A percentile compares a stretch with the other conserved stretches of the same genome.
phyloP scores from a whole-genome alignment of 192 early-diverging fungal genomes.

The Backusella sp. region DNA sequence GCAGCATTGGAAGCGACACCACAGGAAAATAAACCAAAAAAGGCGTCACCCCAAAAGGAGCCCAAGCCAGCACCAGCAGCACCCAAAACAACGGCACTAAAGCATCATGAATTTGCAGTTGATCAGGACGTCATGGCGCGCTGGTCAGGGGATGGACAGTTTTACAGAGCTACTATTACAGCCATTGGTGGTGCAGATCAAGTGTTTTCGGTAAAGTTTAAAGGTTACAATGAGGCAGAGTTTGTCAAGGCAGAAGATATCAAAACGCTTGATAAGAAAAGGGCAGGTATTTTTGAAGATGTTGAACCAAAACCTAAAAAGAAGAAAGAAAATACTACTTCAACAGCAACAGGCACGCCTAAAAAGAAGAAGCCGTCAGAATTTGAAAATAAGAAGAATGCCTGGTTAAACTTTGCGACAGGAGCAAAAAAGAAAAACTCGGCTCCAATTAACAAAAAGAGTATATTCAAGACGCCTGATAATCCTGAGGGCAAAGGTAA shows the following conservation, averaged over 20 bases:
- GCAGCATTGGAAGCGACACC: conserved; percentile 32
- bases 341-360: conserved; percentile 7
- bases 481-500: conserved; percentile 72
- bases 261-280: conserved; percentile 42
- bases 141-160: conserved; percentile 64
- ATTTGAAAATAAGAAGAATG: conserved; percentile 67
- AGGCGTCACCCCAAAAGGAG: neutral
- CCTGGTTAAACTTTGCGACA: conserved; percentile 73
- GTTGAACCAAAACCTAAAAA: conserved; percentile 9
- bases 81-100: conserved; percentile 11
- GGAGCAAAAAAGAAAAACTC: conserved; percentile 47
- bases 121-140: conserved; percentile 66
- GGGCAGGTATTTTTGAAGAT: conserved; percentile 34
- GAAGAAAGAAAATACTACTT: conserved; percentile 7
- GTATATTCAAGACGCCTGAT: conserved; percentile 82
- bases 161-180: conserved; percentile 63
- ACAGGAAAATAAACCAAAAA: conserved; percentile 10
- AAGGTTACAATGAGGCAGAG: conserved; percentile 58
- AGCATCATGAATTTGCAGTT: conserved; percentile 40
- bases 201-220: conserved; percentile 59
- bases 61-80: conserved; percentile 1
- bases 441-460: conserved; percentile 58
- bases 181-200: conserved; percentile 52
- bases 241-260: conserved; percentile 50
- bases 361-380: conserved; percentile 55